Evolutionary conservation across 495 filamentous ascomycete species (phyloP).

Genomic region (Aspergillus olivimuriae): DNA sequence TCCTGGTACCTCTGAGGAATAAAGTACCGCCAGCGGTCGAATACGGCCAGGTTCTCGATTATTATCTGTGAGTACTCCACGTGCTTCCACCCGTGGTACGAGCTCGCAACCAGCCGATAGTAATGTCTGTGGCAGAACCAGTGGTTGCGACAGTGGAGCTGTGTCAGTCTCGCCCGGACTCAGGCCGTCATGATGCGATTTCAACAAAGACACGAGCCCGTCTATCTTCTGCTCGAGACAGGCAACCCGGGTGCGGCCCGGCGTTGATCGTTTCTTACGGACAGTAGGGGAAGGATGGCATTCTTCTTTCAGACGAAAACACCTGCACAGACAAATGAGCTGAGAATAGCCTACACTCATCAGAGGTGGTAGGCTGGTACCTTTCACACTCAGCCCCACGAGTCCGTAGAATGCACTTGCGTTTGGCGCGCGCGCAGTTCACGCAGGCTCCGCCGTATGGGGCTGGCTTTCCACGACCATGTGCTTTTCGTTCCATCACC

Average conservation of each 20-base stretch:
- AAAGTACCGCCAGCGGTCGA: neutral
- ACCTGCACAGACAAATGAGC: constrained; percentile 21
- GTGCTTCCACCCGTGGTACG: neutral
- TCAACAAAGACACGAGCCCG: constrained; percentile 35
- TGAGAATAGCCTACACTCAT: neutral
- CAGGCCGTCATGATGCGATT: constrained; percentile 8
- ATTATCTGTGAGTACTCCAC: neutral
- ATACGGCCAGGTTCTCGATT: neutral
- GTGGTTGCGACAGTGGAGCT: constrained; percentile 7
- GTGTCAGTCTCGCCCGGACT: neutral
- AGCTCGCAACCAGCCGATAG: neutral
- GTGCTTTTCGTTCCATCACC: neutral
- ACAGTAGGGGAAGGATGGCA: constrained; percentile 23
- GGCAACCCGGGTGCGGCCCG: constrained; percentile 11
- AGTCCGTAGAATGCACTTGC: constrained; percentile 39
- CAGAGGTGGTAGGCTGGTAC: constrained; percentile 5
- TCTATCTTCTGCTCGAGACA: constrained; percentile 42
- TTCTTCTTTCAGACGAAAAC: constrained; percentile 31
- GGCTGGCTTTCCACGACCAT: constrained; percentile 14
- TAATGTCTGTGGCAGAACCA: neutral
- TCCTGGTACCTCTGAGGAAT: neutral
- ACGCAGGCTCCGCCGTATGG: constrained; percentile 44
- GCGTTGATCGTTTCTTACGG: constrained; percentile 12
- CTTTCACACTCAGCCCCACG: constrained; percentile 35
- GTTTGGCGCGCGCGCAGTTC: constrained; percentile 46